Percentiles rank a stretch among this genome's conserved stretches.
Evolutionary conservation across 495 filamentous ascomycete genomes (phyloP).

Genomic region (Cercophora sp.): DNA sequence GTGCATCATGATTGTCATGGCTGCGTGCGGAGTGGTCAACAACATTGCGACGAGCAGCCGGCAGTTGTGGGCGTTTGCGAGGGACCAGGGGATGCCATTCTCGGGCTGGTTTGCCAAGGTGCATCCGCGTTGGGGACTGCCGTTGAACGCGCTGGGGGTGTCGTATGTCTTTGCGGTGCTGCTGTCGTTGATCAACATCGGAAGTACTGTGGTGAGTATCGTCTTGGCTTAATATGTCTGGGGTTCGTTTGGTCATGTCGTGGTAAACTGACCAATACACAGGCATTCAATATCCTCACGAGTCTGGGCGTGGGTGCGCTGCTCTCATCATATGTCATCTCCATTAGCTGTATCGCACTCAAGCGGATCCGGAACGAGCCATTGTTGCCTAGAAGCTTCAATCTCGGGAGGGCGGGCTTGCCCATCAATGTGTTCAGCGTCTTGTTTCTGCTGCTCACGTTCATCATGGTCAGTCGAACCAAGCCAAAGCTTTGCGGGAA

Average conservation of each 20-base stretch:
- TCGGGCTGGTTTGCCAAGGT: constrained; percentile 49
- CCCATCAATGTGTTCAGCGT: constrained; percentile 43
- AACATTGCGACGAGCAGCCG: constrained; percentile 54
- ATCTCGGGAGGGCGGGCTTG: constrained; percentile 46
- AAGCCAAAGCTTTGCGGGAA: neutral
- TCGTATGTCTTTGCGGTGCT: constrained; percentile 8
- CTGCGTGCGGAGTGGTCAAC: constrained; percentile 48
- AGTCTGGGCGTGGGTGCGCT: constrained; percentile 42
- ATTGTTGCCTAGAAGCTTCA: constrained; percentile 45
- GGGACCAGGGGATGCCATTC: constrained; percentile 55
- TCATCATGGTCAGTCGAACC: constrained; percentile 40
- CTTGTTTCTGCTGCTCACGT: constrained; percentile 42
- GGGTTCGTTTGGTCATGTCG: too few species aligned
- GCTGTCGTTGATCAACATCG: constrained; percentile 49
- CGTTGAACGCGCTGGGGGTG: constrained; percentile 46
- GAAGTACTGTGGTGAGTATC: constrained; percentile 24
- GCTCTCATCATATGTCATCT: constrained; percentile 47
- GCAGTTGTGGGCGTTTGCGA: constrained; percentile 56
- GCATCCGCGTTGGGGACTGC: constrained; percentile 35
- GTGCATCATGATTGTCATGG: constrained; percentile 45
- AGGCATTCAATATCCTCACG: constrained; percentile 46
- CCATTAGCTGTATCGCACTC: constrained; percentile 44
- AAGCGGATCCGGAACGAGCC: constrained; percentile 37
- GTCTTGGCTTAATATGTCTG: too few species aligned
- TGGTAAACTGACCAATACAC: neutral